Conservation (phyloP, 179 eudicot species). For the Corrigiola litoralis region DNA sequence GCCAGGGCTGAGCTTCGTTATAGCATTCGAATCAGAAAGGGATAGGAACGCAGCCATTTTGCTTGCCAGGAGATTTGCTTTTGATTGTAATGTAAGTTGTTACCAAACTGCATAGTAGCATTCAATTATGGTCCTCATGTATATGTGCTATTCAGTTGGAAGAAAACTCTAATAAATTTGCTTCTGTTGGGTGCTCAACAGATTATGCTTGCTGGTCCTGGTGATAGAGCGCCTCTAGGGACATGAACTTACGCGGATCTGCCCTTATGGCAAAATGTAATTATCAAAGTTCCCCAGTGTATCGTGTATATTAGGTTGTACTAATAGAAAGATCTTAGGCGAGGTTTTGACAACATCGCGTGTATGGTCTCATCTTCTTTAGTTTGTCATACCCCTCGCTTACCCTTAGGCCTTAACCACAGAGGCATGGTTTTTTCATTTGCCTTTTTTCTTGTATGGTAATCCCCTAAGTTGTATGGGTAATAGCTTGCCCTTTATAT, state of each 20-base stretch:
- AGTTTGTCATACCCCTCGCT: slow-evolving; percentile 2
- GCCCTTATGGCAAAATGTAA: slow-evolving; percentile 19
- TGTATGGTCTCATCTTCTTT: slow-evolving; percentile 1
- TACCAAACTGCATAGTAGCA: neutral
- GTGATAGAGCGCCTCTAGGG: slow-evolving; percentile 54
- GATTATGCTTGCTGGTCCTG: slow-evolving; percentile 96
- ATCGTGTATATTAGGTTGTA: slow-evolving; percentile 28
- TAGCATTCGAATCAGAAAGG: slow-evolving; percentile 83
- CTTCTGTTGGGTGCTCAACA: slow-evolving; percentile 20
- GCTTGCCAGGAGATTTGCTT: slow-evolving; percentile 86
- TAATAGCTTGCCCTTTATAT: neutral
- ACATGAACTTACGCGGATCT: slow-evolving; percentile 16
- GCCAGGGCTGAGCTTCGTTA: slow-evolving; percentile 59
- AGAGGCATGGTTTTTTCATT: slow-evolving; percentile 20
- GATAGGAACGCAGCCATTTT: slow-evolving; percentile 91
- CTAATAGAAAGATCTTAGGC: slow-evolving; percentile 20
- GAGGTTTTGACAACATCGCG: slow-evolving; percentile 16
- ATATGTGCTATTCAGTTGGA: neutral
- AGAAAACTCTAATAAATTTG: neutral
- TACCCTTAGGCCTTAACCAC: slow-evolving; percentile 2
- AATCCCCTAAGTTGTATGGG: slow-evolving; percentile 19
- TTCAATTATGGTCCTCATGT: neutral
- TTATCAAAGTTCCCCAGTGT: slow-evolving; percentile 13
- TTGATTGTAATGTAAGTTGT: slow-evolving; percentile 86
- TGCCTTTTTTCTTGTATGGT: slow-evolving; percentile 16